Evolutionary conservation across 441 rosid species (phyloP), one percentile per base, ranked within the genome.

Genomic region (Gossypium aridum): DNA sequence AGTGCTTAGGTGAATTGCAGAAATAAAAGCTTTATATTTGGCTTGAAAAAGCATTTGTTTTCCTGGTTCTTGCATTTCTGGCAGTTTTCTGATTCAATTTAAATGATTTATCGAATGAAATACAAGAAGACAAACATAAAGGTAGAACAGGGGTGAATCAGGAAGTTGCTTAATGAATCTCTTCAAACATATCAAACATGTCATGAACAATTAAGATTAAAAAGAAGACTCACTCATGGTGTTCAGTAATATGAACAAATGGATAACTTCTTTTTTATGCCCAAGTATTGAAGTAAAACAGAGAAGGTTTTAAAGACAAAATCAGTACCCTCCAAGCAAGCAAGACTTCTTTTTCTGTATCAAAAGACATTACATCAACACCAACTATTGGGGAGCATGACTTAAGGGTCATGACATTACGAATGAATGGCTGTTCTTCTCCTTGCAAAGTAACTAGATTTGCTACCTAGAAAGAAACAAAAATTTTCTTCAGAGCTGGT

Each of bases 391-490:
- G 86, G 76, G 98, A 84, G 82, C 97, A 96, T 73, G 99, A 86
- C 56, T 92, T 92, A 68, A 96, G 85, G 78, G 99, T 96, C 98
- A 93, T 93, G 75, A 93, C 96, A 87, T 96, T 96, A 65, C 91
- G 97, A 54, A 93, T 81, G 78, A 91, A 86, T 63, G 98, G 99
- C 57, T 90, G 92, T 76, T 83, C 86, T 85, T 93, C 96, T 79
- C 98, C 99, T 82, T 96, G 98, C 81, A 89, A 81, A 65, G 99
- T 93, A 45, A 96, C 96, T 78, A 96, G 87, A 83, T 93, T 96
- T 55, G 99, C 98, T 83, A 96, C 89, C 99, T 96, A 75, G 61
- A 87, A 86, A 74, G 71, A 72, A 53, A n/a, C 13, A 4, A 71
- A 72, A 77, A 14, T 37, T 74, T 62, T 25, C 61, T 57, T 81